phyloP scores from a whole-genome alignment of 176 grass and related monocot species.

The Areca catechu region DNA sequence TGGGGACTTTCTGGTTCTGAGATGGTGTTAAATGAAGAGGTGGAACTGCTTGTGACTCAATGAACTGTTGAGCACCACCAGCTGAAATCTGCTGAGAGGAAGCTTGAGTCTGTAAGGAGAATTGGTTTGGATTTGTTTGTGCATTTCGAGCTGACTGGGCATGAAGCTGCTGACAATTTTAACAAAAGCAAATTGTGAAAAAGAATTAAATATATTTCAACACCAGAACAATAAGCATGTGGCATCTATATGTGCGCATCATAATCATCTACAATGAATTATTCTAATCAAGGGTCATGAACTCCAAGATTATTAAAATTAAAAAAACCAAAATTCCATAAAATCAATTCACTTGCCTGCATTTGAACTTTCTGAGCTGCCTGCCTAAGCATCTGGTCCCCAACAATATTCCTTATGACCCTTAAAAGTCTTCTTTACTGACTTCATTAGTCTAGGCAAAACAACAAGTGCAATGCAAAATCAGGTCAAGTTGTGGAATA shows the following conservation, averaged over 20 bases:
- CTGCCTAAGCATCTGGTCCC: slow-evolving; percentile 94
- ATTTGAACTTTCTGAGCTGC: slow-evolving; percentile 75
- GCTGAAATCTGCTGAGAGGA: slow-evolving; percentile 48
- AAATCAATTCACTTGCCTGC: slow-evolving; percentile 45
- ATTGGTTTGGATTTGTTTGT: slow-evolving; percentile 45
- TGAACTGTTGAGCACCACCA: slow-evolving; percentile 29
- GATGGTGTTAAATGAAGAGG: slow-evolving; percentile 9
- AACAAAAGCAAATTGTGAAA: slow-evolving; percentile 25
- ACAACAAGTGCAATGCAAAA: slow-evolving; percentile 18
- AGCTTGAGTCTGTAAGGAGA: slow-evolving; percentile 43
- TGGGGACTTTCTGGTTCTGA: slow-evolving; percentile 15
- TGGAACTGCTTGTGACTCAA: slow-evolving; percentile 24
- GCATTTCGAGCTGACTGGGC: slow-evolving; percentile 33
- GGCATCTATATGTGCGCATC: too few relatives aligned
- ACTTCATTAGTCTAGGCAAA: slow-evolving; percentile 83
- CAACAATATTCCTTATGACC: slow-evolving; percentile 86
- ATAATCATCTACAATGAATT: too few relatives aligned
- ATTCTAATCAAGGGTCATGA: not conserved
- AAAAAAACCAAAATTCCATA: too few relatives aligned
- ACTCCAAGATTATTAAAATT: too few relatives aligned
- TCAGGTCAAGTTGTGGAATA: too few relatives aligned
- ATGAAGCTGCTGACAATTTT: slow-evolving; percentile 29
- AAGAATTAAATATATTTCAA: slow-evolving; percentile 18
- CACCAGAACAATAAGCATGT: too few relatives aligned
- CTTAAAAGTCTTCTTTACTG: slow-evolving; percentile 88